Evolutionary conservation across 768 basidiomycete genomes (phyloP).

Genomic region (Kwoniella sp.): DNA sequence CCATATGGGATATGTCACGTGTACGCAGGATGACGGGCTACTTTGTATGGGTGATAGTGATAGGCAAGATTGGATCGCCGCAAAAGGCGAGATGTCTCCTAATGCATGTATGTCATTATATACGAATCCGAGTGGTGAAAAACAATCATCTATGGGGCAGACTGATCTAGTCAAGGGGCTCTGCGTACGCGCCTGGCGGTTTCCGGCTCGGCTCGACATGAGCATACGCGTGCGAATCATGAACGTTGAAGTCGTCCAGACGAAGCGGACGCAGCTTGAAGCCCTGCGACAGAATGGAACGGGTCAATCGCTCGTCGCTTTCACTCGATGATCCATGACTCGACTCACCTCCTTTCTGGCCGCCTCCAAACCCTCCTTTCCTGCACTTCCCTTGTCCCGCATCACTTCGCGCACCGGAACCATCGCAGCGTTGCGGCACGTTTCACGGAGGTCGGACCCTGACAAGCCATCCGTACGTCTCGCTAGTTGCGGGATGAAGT

Average conservation of each 20-base stretch:
- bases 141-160: no score
- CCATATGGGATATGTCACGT: no score
- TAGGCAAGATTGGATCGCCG: neutral
- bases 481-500: conserved; percentile 65
- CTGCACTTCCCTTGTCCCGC: conserved; percentile 42
- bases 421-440: conserved; percentile 93
- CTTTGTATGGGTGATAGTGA: neutral
- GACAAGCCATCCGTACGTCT: conserved; percentile 68
- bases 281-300: conserved; percentile 55
- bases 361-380: conserved; percentile 55
- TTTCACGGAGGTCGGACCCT: conserved; percentile 85
- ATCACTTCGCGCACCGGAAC: conserved; percentile 58
- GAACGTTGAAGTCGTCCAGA: conserved; percentile 63
- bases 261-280: conserved; percentile 70
- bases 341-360: conserved; percentile 55
- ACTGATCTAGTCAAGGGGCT: conserved; percentile 16
- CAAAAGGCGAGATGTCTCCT: no score
- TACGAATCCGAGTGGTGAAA: no score
- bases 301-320: neutral
- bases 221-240: conserved; percentile 47
- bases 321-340: neutral
- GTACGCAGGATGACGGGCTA: neutral
- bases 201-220: conserved; percentile 45
- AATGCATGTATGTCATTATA: no score
- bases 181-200: conserved; percentile 28